Base-by-base conservation (phyloP, 2,329 filamentous ascomycete species). In the Alternaria ethzedia region DNA sequence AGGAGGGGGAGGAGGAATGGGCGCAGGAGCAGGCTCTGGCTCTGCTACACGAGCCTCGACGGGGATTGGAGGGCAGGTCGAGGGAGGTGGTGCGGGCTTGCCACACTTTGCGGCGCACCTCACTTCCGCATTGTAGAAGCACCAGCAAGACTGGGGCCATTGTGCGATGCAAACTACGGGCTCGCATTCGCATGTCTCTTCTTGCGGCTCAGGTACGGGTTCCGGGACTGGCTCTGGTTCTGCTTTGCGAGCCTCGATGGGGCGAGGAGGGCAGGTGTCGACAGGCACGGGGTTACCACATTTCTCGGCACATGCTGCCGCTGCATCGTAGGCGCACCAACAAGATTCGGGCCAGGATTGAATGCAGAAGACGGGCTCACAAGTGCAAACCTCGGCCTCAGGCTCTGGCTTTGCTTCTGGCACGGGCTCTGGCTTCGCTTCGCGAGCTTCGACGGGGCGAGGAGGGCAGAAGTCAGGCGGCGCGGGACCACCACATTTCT, bases 81-180 rank as follows among this genome's bases (percentile, higher is more conserved):
- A 47, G 61, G 51, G 75, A 3, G 23, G 17, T 17, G 58, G 51
- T 28, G 13, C 13, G 26, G 32, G 13, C 15, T 52, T 52, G 5
- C 77, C 77, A 60, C 77, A 79, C 28, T 70, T 72, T 1, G 73
- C 56, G 32, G 65, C 77, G 7, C 36, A 43, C 12, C 66, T 23
- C 23, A 68, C 71, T 13, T 47, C 36, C 10, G 60, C 64, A 10
- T 63, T 65, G 26, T 79, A 78, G n/a, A 41, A 54, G 52, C 76
- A 79, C 44, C 70, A 61, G 64, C 76, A 79, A 10, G 69, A 71
- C 13, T 75, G 54, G 7, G 76, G 76, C 67, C 68, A 78, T 9
- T 62, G 23, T 47, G 72, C 67, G 4, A 65, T 30, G 51, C 76
- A 79, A 20, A 52, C 25, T 9, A 57, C 36, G 3, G 45, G 13